Percentiles rank a stretch among this genome's conserved stretches.
phyloP scores from a whole-genome alignment of 768 basidiomycete genomes.

The Leucogyrophana mollusca region DNA sequence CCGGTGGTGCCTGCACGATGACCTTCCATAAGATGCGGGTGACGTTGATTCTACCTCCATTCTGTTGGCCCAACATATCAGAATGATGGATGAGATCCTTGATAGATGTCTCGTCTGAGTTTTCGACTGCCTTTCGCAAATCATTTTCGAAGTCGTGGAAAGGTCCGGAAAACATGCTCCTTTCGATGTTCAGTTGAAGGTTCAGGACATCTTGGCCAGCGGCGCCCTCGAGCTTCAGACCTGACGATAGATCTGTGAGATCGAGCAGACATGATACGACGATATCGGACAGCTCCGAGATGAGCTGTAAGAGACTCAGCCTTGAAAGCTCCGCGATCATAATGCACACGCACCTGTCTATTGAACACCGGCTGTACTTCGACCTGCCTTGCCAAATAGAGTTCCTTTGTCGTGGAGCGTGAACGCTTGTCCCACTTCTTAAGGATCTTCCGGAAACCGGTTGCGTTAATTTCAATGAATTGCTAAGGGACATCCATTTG shows the following conservation, averaged over 20 bases:
- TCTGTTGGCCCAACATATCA: conserved; percentile 59
- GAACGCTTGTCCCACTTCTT: conserved; percentile 99
- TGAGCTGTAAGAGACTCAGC: conserved; percentile 56
- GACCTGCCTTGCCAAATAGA: conserved; percentile 94
- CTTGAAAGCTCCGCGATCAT: conserved; percentile 9
- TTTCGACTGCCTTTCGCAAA: conserved; percentile 72
- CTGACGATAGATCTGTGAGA: conserved; percentile 72
- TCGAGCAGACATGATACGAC: conserved; percentile 83
- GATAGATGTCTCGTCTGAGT: conserved; percentile 58
- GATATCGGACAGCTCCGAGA: conserved; percentile 92
- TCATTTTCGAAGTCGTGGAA: conserved; percentile 89
- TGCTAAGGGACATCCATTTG: conserved; percentile 51
- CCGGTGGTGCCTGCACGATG: conserved; percentile 73
- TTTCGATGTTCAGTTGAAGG: conserved; percentile 67
- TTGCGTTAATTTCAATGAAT: conserved; percentile 97
- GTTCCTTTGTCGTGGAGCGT: conserved; percentile 92
- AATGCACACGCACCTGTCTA: conserved; percentile 63
- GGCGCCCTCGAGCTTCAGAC: conserved; percentile 75
- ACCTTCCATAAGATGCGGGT: conserved; percentile 96
- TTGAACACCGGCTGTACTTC: conserved; percentile 99
- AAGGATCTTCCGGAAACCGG: conserved; percentile 93
- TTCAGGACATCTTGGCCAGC: conserved; percentile 75
- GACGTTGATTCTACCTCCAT: conserved; percentile 63
- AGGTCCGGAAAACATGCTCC: conserved; percentile 58
- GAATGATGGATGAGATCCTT: conserved; percentile 71